phyloP scores from a whole-genome alignment of 345 rosid species.

The Hibiscus tridactylites region DNA sequence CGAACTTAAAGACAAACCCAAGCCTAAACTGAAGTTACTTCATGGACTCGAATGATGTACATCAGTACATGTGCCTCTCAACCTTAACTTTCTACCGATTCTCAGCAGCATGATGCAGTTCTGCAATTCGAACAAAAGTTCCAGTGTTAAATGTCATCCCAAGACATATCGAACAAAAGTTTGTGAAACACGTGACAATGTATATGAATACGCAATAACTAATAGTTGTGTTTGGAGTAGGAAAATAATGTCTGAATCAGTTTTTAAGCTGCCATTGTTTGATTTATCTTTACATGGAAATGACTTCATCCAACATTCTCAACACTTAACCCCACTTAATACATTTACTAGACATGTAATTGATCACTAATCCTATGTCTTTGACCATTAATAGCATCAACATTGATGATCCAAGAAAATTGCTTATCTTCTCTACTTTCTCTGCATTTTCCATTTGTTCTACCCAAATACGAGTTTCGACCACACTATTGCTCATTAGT shows the following conservation, averaged over 20 bases:
- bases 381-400: neutral
- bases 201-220: neutral
- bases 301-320: neutral
- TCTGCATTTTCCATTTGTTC: no score
- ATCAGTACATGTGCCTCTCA: neutral
- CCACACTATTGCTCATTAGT: neutral
- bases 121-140: neutral
- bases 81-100: neutral
- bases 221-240: neutral
- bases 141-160: neutral
- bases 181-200: neutral
- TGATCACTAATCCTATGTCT: neutral
- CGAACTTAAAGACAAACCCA: neutral
- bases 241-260: neutral
- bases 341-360: neutral
- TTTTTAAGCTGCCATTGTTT: neutral
- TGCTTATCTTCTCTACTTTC: neutral
- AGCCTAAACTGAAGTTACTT: neutral
- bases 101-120: neutral
- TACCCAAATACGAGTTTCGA: neutral
- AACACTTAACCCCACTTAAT: neutral
- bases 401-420: neutral
- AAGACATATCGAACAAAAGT: neutral
- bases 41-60: neutral
- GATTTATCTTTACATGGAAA: neutral